Evolutionary conservation across 805 yeast genomes (phyloP), one percentile per base, ranked within the genome.

Genomic region (Sporopachydermia quercuum): DNA sequence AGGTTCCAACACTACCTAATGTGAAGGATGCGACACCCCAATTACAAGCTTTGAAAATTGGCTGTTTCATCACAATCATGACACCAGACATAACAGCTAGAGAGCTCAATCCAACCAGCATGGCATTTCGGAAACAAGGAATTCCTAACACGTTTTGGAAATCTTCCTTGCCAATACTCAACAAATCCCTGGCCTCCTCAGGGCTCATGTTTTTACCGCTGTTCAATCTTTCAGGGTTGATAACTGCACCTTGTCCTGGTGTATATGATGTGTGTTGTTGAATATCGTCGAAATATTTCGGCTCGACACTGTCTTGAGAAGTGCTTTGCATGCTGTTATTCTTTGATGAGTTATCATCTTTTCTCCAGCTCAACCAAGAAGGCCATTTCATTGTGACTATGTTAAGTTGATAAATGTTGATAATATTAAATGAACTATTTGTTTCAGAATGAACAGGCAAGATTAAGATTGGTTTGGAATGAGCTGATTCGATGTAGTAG

Each of bases 11-110:
- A 36, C 83, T 75, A 1, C 96, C 96, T 15, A 85, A 54, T 41
- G 82, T 58, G 46, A 85, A 72, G 3, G 91, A 94, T 33, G 81
- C 80, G 39, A 82, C 65, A 5, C 78, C 78, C 95, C 96, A 87
- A 52, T 87, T 83, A 13, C 73, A 64, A 1, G 93, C 76, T 44
- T 69, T 69, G 5, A 62, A 4, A 6, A 42, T 19, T 3, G 50
- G 40, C n/a, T 53, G 44, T 14, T 54, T 42, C 4, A 56, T 35
- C 1, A 45, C 34, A 8, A 44, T 35, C 43, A 60, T 43, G 11
- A 57, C 60, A 5, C 45, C 53, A 5, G 53, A 48, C 4, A 53
- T 47, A 3, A 52, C 56, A 3, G 44, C 47, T 3, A 57, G 55
- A 19, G 57, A 50, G 11, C 60, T 56, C 15, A 50, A 41, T 1